Evolutionary conservation across 257 asterid genomes (phyloP), one percentile per base, ranked within the genome.

Genomic region (Nicotiana otophora): DNA sequence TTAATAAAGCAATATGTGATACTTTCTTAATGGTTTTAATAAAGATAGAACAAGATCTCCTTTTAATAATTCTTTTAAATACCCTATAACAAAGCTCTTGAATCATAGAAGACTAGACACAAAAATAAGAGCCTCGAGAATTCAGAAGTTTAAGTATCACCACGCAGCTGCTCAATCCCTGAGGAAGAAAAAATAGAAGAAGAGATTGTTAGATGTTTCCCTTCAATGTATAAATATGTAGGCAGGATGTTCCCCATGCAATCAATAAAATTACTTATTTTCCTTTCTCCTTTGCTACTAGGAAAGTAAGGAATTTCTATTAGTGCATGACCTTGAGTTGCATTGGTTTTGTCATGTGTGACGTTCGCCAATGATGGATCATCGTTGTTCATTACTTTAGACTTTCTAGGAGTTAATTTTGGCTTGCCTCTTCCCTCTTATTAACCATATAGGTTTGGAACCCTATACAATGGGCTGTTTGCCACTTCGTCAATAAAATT

Each of bases 281-380:
- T 7, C 81, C 83, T 20, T 80, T 72, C 62, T 74, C 62, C 34
- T 84, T 84, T 19, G 30, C 79, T 81, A 65, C 58, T 81, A 77
- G 80, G 81, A 84, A 85, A 82, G 78, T 85, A 66, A 85, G 83
- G 58, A 81, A 68, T 68, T 77, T 82, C 68, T 82, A 68, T 85
- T 82, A 65, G 81, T 33, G 34, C 14, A 31, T 28, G 78, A 85
- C 74, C 78, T 58, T 82, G 82, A 85, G 85, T 81, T 53, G 58
- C 81, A 77, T 72, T 81, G 55, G 51, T 51, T 31, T 23, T 54
- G 67, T 33, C 31, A 54, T 11, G 68, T 67, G 79, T 78, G 51
- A 34, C 4, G 11, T 81, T 69, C 57, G 31, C 65, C 30, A 17
- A 53, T 67, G 79, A 81, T 67, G 68, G 69, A 28, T 19, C 66